Conservation (phyloP, 352 stramenopile genomes). For the Pythium sukuiense region DNA sequence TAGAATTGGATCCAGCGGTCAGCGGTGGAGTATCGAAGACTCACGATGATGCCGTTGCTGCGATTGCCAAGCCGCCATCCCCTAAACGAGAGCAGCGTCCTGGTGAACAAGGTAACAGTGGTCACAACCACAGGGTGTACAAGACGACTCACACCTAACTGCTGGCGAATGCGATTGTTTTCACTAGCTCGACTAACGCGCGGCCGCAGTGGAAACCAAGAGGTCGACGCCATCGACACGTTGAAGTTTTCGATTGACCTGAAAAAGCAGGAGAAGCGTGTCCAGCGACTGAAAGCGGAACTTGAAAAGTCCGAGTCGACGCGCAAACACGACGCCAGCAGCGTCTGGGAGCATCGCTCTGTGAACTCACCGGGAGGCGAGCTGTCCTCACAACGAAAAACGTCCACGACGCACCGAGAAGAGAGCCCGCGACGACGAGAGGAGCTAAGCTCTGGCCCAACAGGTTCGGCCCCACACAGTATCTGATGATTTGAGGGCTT, state of each 20-base stretch:
- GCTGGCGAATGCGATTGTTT: not conserved
- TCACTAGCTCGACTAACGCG: not conserved
- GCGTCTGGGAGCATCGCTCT: constrained; percentile 2
- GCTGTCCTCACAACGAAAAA: not conserved
- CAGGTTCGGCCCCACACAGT: not conserved
- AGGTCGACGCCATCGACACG: constrained; percentile 15
- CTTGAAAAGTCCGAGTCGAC: constrained; percentile 22
- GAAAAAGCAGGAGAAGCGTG: constrained; percentile 30
- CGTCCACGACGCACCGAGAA: not conserved
- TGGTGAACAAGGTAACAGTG: not conserved
- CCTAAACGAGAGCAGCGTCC: not conserved
- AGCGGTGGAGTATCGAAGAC: not conserved
- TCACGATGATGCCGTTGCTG: not conserved
- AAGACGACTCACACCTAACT: not conserved
- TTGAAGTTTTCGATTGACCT: constrained; percentile 21
- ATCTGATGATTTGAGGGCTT: not conserved
- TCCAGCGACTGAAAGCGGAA: constrained; percentile 30
- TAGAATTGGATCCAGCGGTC: no score
- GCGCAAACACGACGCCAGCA: not conserved
- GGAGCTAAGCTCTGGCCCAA: not conserved
- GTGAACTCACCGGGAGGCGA: not conserved
- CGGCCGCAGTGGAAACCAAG: constrained; percentile 16
- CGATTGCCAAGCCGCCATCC: not conserved
- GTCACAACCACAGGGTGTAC: not conserved
- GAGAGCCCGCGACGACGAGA: not conserved